Conservation (phyloP, 2,329 filamentous ascomycete species). For the Dendryphion nanum region DNA sequence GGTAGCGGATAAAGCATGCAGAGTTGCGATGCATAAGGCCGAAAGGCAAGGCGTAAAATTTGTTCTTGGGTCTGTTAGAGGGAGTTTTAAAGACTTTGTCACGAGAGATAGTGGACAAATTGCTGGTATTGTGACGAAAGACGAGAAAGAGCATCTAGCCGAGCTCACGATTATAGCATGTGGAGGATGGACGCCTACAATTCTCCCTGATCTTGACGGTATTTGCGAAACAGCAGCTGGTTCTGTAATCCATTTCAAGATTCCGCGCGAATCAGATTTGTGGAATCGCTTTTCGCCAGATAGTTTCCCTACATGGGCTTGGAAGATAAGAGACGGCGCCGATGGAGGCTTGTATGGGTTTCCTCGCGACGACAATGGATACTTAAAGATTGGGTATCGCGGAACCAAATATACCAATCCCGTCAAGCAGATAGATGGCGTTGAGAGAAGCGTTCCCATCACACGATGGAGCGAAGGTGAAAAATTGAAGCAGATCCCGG, state of each 20-base stretch:
- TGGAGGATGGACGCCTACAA: constrained; percentile 46
- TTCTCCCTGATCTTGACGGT: constrained; percentile 41
- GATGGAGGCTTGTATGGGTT: constrained; percentile 50
- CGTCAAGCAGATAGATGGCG: constrained; percentile 34
- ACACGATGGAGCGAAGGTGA: constrained; percentile 33
- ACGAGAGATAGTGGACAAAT: constrained; percentile 19
- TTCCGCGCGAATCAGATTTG: constrained; percentile 41
- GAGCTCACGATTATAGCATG: constrained; percentile 41
- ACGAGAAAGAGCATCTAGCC: constrained; percentile 36
- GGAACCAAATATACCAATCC: constrained; percentile 51
- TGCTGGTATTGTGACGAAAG: constrained; percentile 40
- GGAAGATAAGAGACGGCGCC: constrained; percentile 29
- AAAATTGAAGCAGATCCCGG: constrained; percentile 24
- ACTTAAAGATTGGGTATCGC: constrained; percentile 53
- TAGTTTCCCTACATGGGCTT: constrained; percentile 48
- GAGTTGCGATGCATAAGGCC: constrained; percentile 46
- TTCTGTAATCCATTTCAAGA: constrained; percentile 44
- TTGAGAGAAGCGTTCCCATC: constrained; percentile 41
- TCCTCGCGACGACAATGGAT: constrained; percentile 42
- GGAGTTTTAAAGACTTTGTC: constrained; percentile 29
- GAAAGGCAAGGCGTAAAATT: constrained; percentile 42
- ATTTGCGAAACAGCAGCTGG: constrained; percentile 52
- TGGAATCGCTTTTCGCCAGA: constrained; percentile 43
- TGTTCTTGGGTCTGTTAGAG: constrained; percentile 36
- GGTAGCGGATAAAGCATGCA: constrained; percentile 48